Evolutionary conservation across 768 basidiomycete species (phyloP).

Genomic region (Suillus discolor): DNA sequence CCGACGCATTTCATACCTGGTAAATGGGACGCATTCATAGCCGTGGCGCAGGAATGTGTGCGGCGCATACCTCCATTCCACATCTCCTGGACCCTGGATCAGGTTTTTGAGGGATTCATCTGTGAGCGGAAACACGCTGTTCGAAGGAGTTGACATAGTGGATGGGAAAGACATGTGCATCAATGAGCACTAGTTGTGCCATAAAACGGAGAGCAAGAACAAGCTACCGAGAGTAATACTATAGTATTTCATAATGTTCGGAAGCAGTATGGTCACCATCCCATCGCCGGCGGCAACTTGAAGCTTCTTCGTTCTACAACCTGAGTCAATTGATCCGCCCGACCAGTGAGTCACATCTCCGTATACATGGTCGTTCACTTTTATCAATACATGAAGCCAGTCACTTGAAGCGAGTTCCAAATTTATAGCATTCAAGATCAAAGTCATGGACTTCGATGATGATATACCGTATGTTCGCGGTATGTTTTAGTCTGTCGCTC

Average conservation of each 20-base stretch:
- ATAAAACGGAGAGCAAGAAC: constrained; percentile 2
- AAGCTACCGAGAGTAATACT: neutral
- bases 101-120: constrained; percentile 55
- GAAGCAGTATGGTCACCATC: constrained; percentile 14
- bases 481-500: constrained; percentile 15
- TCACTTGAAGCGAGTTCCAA: neutral
- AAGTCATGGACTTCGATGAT: constrained; percentile 52
- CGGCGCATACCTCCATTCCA: constrained; percentile 75
- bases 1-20: constrained; percentile 92
- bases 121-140: constrained; percentile 27
- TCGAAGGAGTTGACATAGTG: constrained; percentile 9
- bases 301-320: neutral
- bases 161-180: constrained; percentile 6
- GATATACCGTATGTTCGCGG: constrained; percentile 55
- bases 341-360: neutral
- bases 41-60: constrained; percentile 9
- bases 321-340: neutral
- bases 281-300: neutral
- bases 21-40: constrained; percentile 12
- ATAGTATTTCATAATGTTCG: constrained; percentile 26
- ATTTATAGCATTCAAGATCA: neutral
- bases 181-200: neutral
- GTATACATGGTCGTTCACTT: neutral
- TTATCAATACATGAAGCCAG: no score
- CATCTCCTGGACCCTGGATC: constrained; percentile 78